Base-by-base conservation (phyloP, 441 rosid genomes). In the Isatis lusitanica region DNA sequence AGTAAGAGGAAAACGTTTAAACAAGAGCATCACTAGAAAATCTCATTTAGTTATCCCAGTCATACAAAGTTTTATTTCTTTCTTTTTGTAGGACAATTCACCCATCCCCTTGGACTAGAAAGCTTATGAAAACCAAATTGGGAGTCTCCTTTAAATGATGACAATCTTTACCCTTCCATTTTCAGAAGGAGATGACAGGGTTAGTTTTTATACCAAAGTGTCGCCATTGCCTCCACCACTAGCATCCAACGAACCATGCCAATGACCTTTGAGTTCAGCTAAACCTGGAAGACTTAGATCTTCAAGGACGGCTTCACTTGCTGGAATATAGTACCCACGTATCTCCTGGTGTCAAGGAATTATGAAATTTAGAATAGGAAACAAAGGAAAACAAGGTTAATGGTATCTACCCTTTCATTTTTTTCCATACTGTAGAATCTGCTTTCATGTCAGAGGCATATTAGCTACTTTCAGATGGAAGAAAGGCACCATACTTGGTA, bases 211-310 rank as follows among this genome's bases (percentile, higher is more conserved):
- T 86, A 96, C 99, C 93, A 87, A 87, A 15, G 98, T 96, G 81
- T 96, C 99, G 57, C 99, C 99, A 77, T 96, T 96, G 88, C 98
- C 99, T 84, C 99, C 99, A 70, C 99, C 99, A 77, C 97, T 93
- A 67, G 99, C 98, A 80, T 91, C 99, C 73, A 96, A 86, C 63
- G 98, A 96, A 72, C 97, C 97, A 82, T 79, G 97, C 98, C 99
- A 96, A 53, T 78, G 86, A 61, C 98, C 99, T 83, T 79, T 88
- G 42, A 96, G 91, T 83, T 96, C 99, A 74, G 96, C 92, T 74
- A 96, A 86, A 82, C 96, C 99, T 65, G 97, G 99, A 73, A 96
- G 94, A 79, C 84, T 87, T 70, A 83, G 51, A 73, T 88, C 97
- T 79, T 93, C 97, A 78, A 87, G 86, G 78, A 87, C 77, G 55